Evolutionary conservation across 306 rosid species (phyloP), one percentile per base, ranked within the genome.

Genomic region (Luffa acutangula): DNA sequence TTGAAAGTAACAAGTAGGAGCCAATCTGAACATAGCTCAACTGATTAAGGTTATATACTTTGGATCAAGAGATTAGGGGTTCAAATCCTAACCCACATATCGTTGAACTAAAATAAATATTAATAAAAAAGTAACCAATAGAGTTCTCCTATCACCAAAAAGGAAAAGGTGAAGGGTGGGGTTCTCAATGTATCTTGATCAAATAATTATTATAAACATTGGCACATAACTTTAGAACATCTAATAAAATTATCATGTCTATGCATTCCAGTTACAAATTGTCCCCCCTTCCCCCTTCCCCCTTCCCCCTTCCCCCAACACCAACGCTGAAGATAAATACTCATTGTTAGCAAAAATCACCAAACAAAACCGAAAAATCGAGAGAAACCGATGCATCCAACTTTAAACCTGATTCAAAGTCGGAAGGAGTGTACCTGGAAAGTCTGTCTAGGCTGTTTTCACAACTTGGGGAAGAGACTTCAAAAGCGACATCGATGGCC

Each of bases 391-490:
- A 71, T 21, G 57, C 18, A 71, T 72, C 77, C 46, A 33, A 74
- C 62, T 33, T 46, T 48, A 25, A 74, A 49, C 25, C 60, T 31
- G 15, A 51, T 48, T 33, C 2, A 12, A 7, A 51, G 42, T 72
- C n/a, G 2, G 59, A 33, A 49, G 39, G 9, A 25, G 13, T 31
- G 59, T 49, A 74, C 78, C 77, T 72, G 41, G 31, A 48, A 72
- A 72, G 6, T 46, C 36, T 62, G 80, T 57, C 80, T 78, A 78
- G 10, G 81, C 73, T 63, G 81, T 45, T 83, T 92, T 89, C 65
- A 83, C 85, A 62, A 82, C 91, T 71, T 84, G 87, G 85, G 97
- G 92, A 66, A 93, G 87, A 73, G 98, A 82, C 83, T 91, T 91
- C 53, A 90, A 88, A 85, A 90, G 93, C 81, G 85, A 4, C 42